Evolutionary conservation across 441 rosid genomes (phyloP), one percentile per base, ranked within the genome.

Genomic region (Corymbia citriodora): DNA sequence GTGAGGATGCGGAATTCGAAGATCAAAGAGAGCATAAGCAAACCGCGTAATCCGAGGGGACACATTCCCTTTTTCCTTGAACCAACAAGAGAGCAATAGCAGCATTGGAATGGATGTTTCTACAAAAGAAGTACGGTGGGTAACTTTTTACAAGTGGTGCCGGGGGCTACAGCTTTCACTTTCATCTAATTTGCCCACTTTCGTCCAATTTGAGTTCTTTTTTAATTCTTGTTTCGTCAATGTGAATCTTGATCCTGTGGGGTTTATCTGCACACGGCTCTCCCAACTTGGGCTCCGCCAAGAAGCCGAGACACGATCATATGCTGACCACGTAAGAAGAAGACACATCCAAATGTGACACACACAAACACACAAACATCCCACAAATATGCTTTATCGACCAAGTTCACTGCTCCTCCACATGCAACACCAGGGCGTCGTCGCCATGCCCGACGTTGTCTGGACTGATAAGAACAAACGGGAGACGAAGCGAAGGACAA

Each of bases 341-440:
- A 45, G 52, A 79, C 52, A 79, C 45, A 10, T 29, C 85, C n/a
- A 79, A 40, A 23, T 45, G 85, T 59, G 63, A 4, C n/a, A 25
- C 63, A 57, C 63, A 10, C 85, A 45, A 23, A 36, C 23, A 31
- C 79, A 19, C 59, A 19, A 23, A 14, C 59, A 68, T 68, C 79
- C 45, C 79, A 8, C 36, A 2, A 0, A 31, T 31, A 68, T 68
- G 79, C 79, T 31, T 68, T 68, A 10, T 7, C 6, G 23, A 68
- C 91, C 92, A 81, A 36, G 90, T 89, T 63, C 87, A 87, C 91
- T 94, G 93, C 48, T 90, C 63, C 49, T 88, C 90, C 94, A 91
- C 92, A 86, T 94, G 93, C 92, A 88, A 52, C 59, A 29, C 72
- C 92, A 92, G 63, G n/a, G 45, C 74, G 74, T 53, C 6, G 55